A percentile compares a stretch with the other conserved stretches of the same genome.
Evolutionary conservation across 352 stramenopile genomes (phyloP).

Genomic region (Phytophthora cactorum): DNA sequence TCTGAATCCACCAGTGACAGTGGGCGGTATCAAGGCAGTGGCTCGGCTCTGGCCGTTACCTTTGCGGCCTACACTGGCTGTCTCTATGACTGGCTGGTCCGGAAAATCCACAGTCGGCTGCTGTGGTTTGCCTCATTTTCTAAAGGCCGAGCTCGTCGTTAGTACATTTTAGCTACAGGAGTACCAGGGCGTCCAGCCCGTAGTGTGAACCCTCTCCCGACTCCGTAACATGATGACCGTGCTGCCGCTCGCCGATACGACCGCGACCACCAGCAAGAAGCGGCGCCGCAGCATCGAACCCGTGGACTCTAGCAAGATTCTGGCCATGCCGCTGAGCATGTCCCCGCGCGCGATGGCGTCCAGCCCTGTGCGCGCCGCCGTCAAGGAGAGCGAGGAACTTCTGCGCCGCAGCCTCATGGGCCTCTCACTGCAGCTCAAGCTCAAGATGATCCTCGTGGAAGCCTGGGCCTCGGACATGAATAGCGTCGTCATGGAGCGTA

Average conservation of each 20-base stretch:
- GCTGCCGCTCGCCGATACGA: slow-evolving; percentile 35
- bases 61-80: slow-evolving; percentile 26
- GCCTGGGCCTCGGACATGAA: slow-evolving; percentile 88
- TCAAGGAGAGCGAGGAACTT: slow-evolving; percentile 34
- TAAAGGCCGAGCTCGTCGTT: slow-evolving; percentile 22
- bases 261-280: slow-evolving; percentile 57
- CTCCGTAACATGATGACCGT: slow-evolving; percentile 54
- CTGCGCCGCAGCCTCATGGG: slow-evolving; percentile 76
- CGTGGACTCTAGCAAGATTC: slow-evolving; percentile 58
- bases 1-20: slow-evolving; percentile 37
- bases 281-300: slow-evolving; percentile 72
- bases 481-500: slow-evolving; percentile 87
- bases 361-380: slow-evolving; percentile 22
- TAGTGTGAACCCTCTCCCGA: slow-evolving; percentile 4
- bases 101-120: slow-evolving; percentile 31
- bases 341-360: slow-evolving; percentile 37
- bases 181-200: not conserved
- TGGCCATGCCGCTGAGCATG: slow-evolving; percentile 54
- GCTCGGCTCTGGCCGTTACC: slow-evolving; percentile 32
- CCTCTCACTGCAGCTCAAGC: slow-evolving; percentile 81
- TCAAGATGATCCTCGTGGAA: slow-evolving; percentile 87
- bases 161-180: slow-evolving; percentile 7
- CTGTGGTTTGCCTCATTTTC: slow-evolving; percentile 27
- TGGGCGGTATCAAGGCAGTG: slow-evolving; percentile 27
- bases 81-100: slow-evolving; percentile 39